Evolutionary conservation across 2,329 filamentous ascomycete species (phyloP).

Genomic region (Aspergillus sp.): DNA sequence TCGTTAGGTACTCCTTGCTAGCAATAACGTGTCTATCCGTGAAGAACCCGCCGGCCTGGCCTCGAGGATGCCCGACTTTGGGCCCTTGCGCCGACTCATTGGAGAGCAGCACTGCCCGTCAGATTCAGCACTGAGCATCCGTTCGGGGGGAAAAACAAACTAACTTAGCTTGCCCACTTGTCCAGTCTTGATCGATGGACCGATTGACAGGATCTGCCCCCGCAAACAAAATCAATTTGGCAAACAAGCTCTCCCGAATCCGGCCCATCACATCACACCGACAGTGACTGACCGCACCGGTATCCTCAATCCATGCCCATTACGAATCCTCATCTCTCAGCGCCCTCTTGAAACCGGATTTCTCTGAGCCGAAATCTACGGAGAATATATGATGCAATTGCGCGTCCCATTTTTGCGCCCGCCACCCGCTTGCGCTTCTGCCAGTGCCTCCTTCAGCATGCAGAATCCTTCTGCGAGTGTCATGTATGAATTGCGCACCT

Average conservation of each 20-base stretch:
- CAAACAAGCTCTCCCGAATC: neutral
- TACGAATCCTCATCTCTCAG: no score
- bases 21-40: neutral
- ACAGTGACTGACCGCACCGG: neutral
- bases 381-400: neutral
- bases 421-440: neutral
- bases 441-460: neutral
- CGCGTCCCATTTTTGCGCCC: neutral
- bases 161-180: neutral
- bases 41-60: neutral
- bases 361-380: neutral
- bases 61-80: neutral
- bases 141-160: neutral
- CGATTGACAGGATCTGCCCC: neutral
- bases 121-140: neutral
- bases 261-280: neutral
- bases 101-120: neutral
- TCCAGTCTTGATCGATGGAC: neutral
- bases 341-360: no score
- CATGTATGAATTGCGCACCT: neutral
- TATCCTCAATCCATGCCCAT: no score
- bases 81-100: neutral
- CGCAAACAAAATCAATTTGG: neutral
- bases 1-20: neutral
- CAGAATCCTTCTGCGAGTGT: neutral